Evolutionary conservation across 1,139 yeast species (phyloP), one percentile per base, ranked within the genome.

Genomic region (Eremothecium coryli): DNA sequence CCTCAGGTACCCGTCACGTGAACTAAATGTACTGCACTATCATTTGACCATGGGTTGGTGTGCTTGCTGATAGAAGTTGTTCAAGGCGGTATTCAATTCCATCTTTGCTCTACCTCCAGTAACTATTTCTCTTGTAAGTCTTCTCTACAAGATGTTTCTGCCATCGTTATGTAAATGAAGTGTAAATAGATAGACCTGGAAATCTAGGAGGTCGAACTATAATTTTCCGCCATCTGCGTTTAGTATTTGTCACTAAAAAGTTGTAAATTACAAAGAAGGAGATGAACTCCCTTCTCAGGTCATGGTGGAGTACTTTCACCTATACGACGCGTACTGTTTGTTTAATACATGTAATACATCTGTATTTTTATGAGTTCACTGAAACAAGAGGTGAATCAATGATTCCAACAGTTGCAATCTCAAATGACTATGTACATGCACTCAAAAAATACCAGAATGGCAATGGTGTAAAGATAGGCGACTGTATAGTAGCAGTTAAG

Each of bases 351-450:
- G 62, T 82, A 12, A 52, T 78, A 6, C 82, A 76, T 43, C 74
- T 75, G 32, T 70, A 76, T 47, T 61, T 79, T 13, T 80, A 76
- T 50, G 94, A 84, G 51, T 74, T 81, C 54, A 72, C 88, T 2
- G 88, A 78, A 51, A 84, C 96, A 0, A 65, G 79, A 44, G 98
- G 98, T 3, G 96, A 86, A 52, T 82, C 95, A 22, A 90, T 90
- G 98, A 68, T 90, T 26, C 96, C 98, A 1, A 86, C 97, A 0
- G 61, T 90, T 23, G 77, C 79, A 41, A 73, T 77, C 17, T 62
- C 71, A 16, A 73, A 78, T 32, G 97, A 88, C 55, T 85, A 71
- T 55, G 94, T 86, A 4, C 82, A 82, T 48, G 82, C 85, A 3
- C 65, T 77, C 45, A 90, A 85, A 55, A 65, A 73, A 36, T 66